Percentiles rank a stretch among this genome's conserved stretches.
Conservation (phyloP, 768 basidiomycete genomes). For the Postia placenta region DNA sequence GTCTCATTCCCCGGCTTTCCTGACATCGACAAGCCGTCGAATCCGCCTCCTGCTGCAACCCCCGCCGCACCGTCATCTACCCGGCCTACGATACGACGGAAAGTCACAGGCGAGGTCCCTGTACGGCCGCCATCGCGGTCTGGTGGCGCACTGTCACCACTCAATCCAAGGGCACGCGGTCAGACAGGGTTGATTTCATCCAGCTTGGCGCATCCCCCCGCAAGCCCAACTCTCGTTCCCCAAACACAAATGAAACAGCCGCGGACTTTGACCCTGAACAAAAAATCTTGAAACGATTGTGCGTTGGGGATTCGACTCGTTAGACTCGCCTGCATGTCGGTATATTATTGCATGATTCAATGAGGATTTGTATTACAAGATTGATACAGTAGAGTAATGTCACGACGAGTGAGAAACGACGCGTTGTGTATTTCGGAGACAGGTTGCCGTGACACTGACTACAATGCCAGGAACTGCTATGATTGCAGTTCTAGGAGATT, state of each 20-base stretch:
- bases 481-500: slow-evolving; percentile 34
- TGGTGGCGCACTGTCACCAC: slow-evolving; percentile 52
- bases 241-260: slow-evolving; percentile 33
- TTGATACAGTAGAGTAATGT: neutral
- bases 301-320: no score
- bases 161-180: slow-evolving; percentile 66
- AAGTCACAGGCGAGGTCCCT: slow-evolving; percentile 45
- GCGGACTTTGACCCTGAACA: slow-evolving; percentile 35
- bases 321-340: no score
- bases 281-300: slow-evolving; percentile 20
- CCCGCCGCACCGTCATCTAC: slow-evolving; percentile 9
- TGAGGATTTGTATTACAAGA: no score
- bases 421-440: no score
- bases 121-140: slow-evolving; percentile 24
- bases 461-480: neutral
- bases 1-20: slow-evolving; percentile 43
- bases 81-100: slow-evolving; percentile 51
- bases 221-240: slow-evolving; percentile 20
- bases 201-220: slow-evolving; percentile 26
- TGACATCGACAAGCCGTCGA: slow-evolving; percentile 36
- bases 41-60: slow-evolving; percentile 19
- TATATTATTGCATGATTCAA: neutral
- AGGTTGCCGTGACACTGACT: neutral
- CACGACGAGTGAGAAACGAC: neutral
- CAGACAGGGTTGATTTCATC: slow-evolving; percentile 31